A percentile compares a stretch with the other conserved stretches of the same genome.
Evolutionary conservation across 2,329 filamentous ascomycete species (phyloP).

Genomic region (Pochonia chlamydosporia): DNA sequence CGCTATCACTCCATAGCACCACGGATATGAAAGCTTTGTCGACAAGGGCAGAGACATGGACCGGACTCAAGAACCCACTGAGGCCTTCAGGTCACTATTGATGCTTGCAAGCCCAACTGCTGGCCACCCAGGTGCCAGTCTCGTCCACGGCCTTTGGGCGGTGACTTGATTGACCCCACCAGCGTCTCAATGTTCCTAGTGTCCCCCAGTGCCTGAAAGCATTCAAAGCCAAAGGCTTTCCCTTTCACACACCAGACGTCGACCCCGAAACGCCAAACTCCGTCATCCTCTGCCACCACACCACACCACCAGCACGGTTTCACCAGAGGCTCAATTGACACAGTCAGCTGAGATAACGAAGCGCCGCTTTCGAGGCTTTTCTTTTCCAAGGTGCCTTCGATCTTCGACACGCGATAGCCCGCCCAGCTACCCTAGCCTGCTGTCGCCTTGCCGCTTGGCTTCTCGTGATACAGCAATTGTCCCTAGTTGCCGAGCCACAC

Average conservation of each 20-base stretch:
- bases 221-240: background rate
- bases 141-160: too few species aligned
- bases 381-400: background rate
- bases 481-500: too few species aligned
- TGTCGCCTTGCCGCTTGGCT: background rate
- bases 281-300: background rate
- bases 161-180: too few species aligned
- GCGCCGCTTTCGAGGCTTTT: background rate
- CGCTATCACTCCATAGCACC: too few species aligned
- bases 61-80: too few species aligned
- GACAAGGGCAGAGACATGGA: too few species aligned
- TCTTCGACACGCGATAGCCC: background rate
- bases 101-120: too few species aligned
- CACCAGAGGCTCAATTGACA: conserved; percentile 5
- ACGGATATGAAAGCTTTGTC: too few species aligned
- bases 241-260: background rate
- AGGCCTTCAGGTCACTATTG: too few species aligned
- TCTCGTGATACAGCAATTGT: too few species aligned
- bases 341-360: conserved; percentile 7
- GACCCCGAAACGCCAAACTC: background rate
- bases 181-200: too few species aligned
- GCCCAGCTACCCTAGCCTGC: background rate
- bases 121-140: too few species aligned
- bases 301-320: background rate
- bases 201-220: background rate